phyloP scores from a whole-genome alignment of 352 stramenopile genomes.

The Phytophthora fragariaefolia region DNA sequence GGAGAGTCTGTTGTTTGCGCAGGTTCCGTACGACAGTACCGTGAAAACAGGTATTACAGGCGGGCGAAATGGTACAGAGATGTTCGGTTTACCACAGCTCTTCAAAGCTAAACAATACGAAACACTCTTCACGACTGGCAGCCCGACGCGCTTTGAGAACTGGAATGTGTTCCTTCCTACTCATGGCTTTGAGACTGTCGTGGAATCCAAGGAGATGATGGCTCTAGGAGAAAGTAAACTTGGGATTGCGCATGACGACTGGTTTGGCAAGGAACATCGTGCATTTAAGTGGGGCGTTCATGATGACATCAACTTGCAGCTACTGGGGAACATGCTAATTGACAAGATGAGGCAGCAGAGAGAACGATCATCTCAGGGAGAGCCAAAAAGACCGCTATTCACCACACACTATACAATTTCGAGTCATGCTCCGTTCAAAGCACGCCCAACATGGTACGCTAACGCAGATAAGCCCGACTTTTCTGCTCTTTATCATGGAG shows the following conservation, averaged over 20 bases:
- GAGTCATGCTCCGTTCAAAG: constrained; percentile 47
- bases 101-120: constrained; percentile 58
- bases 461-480: constrained; percentile 54
- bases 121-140: constrained; percentile 53
- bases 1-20: constrained; percentile 58
- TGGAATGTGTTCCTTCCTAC: constrained; percentile 51
- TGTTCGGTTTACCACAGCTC: constrained; percentile 56
- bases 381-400: constrained; percentile 50
- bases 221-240: constrained; percentile 36
- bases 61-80: constrained; percentile 28
- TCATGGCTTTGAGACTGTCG: constrained; percentile 54
- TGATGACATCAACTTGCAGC: constrained; percentile 50
- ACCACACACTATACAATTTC: constrained; percentile 71
- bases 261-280: constrained; percentile 23
- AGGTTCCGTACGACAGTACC: constrained; percentile 51
- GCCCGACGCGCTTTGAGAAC: constrained; percentile 45
- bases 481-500: constrained; percentile 48
- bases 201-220: constrained; percentile 45
- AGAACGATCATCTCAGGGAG: constrained; percentile 13
- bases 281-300: constrained; percentile 52
- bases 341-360: constrained; percentile 49
- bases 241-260: constrained; percentile 40
- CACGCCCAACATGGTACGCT: constrained; percentile 46
- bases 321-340: constrained; percentile 50
- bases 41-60: constrained; percentile 40